These are phyloP conservation scores for Verticillium nonalfalfae DNA, from an alignment of 2,329 filamentous ascomycete genomes.

Conservation along the genomic window DNA sequence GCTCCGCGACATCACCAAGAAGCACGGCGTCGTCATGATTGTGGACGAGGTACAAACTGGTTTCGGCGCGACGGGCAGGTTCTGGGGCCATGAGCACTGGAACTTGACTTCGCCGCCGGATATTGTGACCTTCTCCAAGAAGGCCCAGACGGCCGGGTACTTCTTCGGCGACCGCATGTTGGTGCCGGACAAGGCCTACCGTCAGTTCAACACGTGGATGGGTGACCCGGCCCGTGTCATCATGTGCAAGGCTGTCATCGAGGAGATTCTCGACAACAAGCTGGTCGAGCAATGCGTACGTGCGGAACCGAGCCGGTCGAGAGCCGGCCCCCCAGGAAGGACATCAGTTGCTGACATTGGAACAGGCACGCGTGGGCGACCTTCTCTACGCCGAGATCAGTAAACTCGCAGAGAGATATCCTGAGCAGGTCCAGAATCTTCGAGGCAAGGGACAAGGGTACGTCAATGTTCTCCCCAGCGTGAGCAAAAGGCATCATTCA, in stretches of 20 bases:
- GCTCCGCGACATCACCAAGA: slow-evolving; percentile 65
- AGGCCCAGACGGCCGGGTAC: slow-evolving; percentile 79
- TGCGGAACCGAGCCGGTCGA: slow-evolving; percentile 7
- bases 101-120: slow-evolving; percentile 64
- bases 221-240: slow-evolving; percentile 73
- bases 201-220: slow-evolving; percentile 70
- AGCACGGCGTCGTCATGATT: slow-evolving; percentile 66
- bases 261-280: slow-evolving; percentile 64
- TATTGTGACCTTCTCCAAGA: slow-evolving; percentile 87
- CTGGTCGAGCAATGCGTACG: slow-evolving; percentile 54
- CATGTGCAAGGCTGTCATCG: slow-evolving; percentile 70
- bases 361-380: slow-evolving; percentile 51
- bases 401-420: slow-evolving; percentile 57
- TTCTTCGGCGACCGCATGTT: slow-evolving; percentile 72
- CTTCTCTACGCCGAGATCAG: slow-evolving; percentile 63
- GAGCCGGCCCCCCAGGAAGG: background rate
- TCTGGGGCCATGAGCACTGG: slow-evolving; percentile 88
- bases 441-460: slow-evolving; percentile 64
- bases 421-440: slow-evolving; percentile 64
- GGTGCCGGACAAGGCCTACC: slow-evolving; percentile 74
- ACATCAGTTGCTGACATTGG: background rate
- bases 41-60: slow-evolving; percentile 59
- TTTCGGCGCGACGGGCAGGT: slow-evolving; percentile 78
- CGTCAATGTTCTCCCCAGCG: slow-evolving; percentile 1
- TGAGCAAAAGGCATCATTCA: background rate